Conservation (phyloP, 176 grass and related monocot species). For the Phragmites australis region DNA sequence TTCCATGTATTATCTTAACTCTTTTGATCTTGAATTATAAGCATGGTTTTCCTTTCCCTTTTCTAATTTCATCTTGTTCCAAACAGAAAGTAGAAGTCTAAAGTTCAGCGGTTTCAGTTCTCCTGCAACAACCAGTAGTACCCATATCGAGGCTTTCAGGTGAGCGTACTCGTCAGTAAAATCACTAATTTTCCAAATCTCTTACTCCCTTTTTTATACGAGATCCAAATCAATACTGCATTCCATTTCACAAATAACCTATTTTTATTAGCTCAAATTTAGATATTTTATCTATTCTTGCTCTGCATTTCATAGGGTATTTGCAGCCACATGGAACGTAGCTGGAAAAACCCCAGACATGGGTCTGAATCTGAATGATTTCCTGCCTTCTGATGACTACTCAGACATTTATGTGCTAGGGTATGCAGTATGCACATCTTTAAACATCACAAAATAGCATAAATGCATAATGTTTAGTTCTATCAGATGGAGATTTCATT, state of each 20-base stretch:
- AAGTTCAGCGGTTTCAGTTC: conserved; percentile 42
- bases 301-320: conserved; percentile 40
- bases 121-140: conserved; percentile 23
- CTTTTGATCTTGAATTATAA: background rate
- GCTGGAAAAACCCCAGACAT: conserved; percentile 52
- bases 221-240: no score
- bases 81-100: conserved; percentile 36
- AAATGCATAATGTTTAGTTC: background rate
- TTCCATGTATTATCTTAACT: background rate
- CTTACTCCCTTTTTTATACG: no score
- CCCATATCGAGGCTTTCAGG: conserved; percentile 50
- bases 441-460: background rate
- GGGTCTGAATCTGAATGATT: conserved; percentile 56
- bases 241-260: background rate
- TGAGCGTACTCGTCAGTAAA: background rate
- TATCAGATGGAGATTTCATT: background rate
- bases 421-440: conserved; percentile 44
- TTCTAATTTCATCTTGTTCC: conserved; percentile 10
- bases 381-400: conserved; percentile 56
- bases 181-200: background rate
- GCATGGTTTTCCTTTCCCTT: background rate
- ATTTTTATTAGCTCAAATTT: background rate
- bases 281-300: background rate
- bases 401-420: conserved; percentile 67
- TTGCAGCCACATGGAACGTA: conserved; percentile 67